A percentile compares a stretch with the other conserved stretches of the same genome.
phyloP scores from a whole-genome alignment of 768 basidiomycete species.

The Trametes cubensis region DNA sequence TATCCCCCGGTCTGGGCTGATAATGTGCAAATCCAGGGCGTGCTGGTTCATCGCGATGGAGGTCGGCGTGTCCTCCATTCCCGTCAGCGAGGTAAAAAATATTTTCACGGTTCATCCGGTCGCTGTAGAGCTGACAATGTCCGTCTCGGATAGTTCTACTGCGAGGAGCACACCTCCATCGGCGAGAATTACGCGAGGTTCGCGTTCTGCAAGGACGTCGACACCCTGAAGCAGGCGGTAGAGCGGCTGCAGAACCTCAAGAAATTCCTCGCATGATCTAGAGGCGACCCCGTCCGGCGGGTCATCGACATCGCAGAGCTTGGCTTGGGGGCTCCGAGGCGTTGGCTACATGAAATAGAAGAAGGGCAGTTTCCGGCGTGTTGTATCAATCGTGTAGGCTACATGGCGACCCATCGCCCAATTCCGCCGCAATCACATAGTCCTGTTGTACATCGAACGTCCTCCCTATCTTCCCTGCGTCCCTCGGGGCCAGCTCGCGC shows the following conservation, averaged over 20 bases:
- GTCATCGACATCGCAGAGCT: too few species aligned
- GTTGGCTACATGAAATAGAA: not conserved
- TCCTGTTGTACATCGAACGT: not conserved
- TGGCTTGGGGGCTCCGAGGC: too few species aligned
- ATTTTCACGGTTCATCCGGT: conserved; percentile 7
- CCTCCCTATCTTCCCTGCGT: not conserved
- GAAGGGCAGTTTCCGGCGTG: conserved; percentile 5
- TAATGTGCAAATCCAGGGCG: conserved; percentile 49
- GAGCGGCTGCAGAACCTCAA: conserved; percentile 77
- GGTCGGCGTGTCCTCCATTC: conserved; percentile 89
- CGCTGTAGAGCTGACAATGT: conserved; percentile 5
- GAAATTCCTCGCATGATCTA: conserved; percentile 52
- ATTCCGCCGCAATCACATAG: not conserved
- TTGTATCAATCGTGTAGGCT: not conserved
- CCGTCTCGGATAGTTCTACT: conserved; percentile 75
- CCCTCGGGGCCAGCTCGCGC: too few species aligned
- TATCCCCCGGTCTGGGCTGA: not conserved
- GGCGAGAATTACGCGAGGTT: conserved; percentile 89
- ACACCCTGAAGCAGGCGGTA: conserved; percentile 80
- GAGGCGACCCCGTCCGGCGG: conserved; percentile 3
- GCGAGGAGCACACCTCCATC: conserved; percentile 79
- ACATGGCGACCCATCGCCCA: not conserved
- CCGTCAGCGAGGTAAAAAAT: conserved; percentile 86
- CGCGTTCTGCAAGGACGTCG: conserved; percentile 94
- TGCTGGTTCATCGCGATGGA: conserved; percentile 95